Evolutionary conservation across 176 grass and related monocot genomes (phyloP).

Genomic region (Zoysia japonica): DNA sequence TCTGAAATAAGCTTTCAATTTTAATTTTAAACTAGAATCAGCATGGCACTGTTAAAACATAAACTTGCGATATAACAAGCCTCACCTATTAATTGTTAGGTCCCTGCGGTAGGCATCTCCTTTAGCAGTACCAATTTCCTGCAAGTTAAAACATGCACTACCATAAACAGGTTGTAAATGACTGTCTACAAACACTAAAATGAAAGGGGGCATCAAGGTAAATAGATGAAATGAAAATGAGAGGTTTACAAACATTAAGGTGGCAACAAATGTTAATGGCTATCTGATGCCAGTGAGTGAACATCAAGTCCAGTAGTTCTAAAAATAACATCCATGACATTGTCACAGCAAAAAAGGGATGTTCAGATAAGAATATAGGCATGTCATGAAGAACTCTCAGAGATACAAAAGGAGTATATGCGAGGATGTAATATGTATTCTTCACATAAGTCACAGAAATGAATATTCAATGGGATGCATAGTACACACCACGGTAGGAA

Average conservation of each 20-base stretch:
- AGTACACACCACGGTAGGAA: constrained; percentile 82
- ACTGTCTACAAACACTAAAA: background rate
- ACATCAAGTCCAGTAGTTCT: constrained; percentile 10
- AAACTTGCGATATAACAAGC: background rate
- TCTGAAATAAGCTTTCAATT: background rate
- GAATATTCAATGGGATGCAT: constrained; percentile 4
- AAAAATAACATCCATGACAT: background rate
- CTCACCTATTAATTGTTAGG: constrained; percentile 95
- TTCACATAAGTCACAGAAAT: background rate
- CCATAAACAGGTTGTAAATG: constrained; percentile 15
- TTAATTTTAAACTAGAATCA: constrained; percentile 6
- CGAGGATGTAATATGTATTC: constrained; percentile 25
- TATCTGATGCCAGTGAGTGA: constrained; percentile 2
- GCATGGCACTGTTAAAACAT: constrained; percentile 9
- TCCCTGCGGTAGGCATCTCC: constrained; percentile 94
- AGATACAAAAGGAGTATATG: background rate
- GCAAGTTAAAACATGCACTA: constrained; percentile 23
- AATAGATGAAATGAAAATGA: constrained; percentile 30
- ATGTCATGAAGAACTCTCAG: background rate
- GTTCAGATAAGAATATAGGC: background rate
- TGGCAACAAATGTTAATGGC: constrained; percentile 3
- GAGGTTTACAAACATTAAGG: constrained; percentile 29
- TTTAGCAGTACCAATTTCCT: constrained; percentile 89
- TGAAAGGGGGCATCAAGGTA: background rate
- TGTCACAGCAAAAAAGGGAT: background rate